phyloP scores from a whole-genome alignment of 2,329 filamentous ascomycete genomes.

The Pseudocercospora eumusae region DNA sequence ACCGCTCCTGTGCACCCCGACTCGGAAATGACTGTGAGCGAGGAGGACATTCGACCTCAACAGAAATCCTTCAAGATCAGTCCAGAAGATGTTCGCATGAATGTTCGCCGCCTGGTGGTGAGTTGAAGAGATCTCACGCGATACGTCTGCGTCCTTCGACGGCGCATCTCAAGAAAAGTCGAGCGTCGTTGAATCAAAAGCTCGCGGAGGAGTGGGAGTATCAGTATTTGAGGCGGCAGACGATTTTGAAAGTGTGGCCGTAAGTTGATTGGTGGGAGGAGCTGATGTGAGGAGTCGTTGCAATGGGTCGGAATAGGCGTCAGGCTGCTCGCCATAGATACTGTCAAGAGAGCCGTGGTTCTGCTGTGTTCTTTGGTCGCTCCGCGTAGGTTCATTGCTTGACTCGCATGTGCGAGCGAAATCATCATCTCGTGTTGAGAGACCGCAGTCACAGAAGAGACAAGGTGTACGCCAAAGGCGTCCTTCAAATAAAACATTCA shows the following conservation, averaged over 20 bases:
- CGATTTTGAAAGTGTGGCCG: neutral
- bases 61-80: neutral
- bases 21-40: neutral
- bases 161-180: neutral
- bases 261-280: neutral
- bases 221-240: neutral
- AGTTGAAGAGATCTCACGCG: neutral
- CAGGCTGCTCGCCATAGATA: too few relatives aligned
- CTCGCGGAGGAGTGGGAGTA: neutral
- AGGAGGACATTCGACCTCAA: neutral
- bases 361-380: too few relatives aligned
- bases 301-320: neutral
- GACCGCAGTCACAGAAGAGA: neutral
- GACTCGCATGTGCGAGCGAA: neutral
- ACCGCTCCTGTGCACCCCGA: too few relatives aligned
- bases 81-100: neutral
- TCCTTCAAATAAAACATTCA: neutral
- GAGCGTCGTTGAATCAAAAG: neutral
- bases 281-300: neutral
- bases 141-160: neutral
- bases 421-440: neutral
- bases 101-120: neutral
- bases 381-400: too few relatives aligned
- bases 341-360: too few relatives aligned
- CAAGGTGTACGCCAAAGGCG: neutral